Percentiles rank a stretch among this genome's conserved stretches.
These are phyloP conservation scores for Inga leiocalycina DNA, from an alignment of 306 rosid species.

Conservation along the genomic window DNA sequence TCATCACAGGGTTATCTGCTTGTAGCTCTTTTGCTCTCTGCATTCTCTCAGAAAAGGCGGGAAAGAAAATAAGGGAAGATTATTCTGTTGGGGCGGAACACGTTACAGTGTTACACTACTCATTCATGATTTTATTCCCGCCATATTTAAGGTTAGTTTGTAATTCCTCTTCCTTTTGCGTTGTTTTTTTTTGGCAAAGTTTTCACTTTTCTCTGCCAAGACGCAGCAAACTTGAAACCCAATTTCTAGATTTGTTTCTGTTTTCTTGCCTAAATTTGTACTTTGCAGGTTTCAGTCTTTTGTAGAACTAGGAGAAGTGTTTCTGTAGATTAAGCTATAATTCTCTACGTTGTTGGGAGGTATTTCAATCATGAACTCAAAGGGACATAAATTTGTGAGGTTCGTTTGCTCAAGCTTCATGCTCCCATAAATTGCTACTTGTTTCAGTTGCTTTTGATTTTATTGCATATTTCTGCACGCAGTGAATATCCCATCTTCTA, in stretches of 20 bases:
- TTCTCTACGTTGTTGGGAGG: slow-evolving; percentile 19
- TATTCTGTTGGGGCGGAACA: neutral
- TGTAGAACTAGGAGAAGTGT: slow-evolving; percentile 7
- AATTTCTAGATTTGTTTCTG: neutral
- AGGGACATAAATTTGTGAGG: slow-evolving; percentile 63
- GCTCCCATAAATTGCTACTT: neutral
- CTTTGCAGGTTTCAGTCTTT: slow-evolving; percentile 34
- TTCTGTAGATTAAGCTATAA: neutral
- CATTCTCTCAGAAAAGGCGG: neutral
- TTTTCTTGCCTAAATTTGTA: slow-evolving; percentile 7
- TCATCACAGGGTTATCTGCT: neutral
- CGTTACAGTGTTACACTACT: too few species aligned
- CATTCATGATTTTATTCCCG: neutral
- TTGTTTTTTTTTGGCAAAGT: neutral
- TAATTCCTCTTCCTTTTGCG: neutral
- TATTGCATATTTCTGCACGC: neutral
- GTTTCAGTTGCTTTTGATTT: neutral
- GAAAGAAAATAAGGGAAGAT: neutral
- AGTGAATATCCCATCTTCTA: neutral
- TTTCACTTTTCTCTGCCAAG: neutral
- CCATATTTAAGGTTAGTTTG: neutral
- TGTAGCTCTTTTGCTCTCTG: neutral
- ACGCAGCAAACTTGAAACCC: neutral
- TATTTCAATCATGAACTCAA: slow-evolving; percentile 43
- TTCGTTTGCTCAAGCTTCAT: slow-evolving; percentile 40